These are phyloP conservation scores for Auriscalpium orientale DNA, from an alignment of 768 basidiomycete genomes.

Conservation along the genomic window DNA sequence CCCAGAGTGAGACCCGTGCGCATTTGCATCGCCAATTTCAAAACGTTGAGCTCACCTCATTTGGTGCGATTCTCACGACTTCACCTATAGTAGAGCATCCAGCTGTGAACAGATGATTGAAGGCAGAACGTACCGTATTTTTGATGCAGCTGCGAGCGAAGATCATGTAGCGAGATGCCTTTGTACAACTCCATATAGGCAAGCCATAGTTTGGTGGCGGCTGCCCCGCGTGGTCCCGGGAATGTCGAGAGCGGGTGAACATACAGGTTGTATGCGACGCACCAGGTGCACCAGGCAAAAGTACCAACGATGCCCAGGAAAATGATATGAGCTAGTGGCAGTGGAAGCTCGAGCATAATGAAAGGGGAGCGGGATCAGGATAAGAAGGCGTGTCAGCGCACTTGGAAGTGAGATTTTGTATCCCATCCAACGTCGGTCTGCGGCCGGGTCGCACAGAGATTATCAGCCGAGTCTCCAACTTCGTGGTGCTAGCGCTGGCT, in stretches of 20 bases:
- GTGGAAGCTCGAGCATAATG: no score
- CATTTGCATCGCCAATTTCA: neutral
- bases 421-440: no score
- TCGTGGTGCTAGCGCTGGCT: no score
- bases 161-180: neutral
- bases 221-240: neutral
- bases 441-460: no score
- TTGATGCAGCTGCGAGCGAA: constrained; percentile 1
- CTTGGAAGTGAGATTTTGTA: no score
- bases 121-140: neutral
- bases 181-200: constrained; percentile 3
- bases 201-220: neutral
- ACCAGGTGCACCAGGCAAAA: neutral
- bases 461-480: no score
- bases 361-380: no score
- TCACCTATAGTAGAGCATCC: neutral
- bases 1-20: no score
- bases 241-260: constrained; percentile 1
- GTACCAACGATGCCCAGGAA: no score
- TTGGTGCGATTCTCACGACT: neutral
- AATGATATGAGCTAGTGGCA: no score
- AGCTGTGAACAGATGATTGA: neutral
- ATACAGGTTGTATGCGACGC: neutral
- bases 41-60: neutral
- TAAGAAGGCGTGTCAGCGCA: no score